phyloP scores from a whole-genome alignment of 2,329 filamentous ascomycete species.

The Calonectria hawksworthii region DNA sequence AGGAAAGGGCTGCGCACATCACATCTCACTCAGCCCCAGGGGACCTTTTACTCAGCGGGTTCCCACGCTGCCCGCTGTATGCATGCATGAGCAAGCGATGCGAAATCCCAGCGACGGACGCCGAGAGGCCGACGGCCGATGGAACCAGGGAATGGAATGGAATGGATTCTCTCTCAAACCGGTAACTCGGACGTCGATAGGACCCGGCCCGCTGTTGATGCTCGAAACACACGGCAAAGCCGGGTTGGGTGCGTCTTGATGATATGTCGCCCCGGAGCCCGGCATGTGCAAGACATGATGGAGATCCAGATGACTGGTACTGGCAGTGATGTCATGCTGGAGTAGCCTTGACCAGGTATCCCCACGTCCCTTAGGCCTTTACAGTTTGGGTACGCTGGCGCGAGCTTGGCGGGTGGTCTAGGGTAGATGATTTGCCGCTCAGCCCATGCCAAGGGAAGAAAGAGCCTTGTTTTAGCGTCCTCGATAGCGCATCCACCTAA shows the following conservation, averaged over 20 bases:
- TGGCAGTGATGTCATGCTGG: conserved; percentile 4
- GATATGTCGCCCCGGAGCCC: not conserved
- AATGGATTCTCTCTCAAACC: not conserved
- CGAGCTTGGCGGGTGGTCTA: not conserved
- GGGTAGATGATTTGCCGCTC: not conserved
- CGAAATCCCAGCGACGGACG: not conserved
- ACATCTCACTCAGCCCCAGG: conserved; percentile 27
- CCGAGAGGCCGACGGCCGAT: not conserved
- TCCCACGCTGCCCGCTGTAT: conserved; percentile 1
- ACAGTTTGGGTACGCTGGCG: not conserved
- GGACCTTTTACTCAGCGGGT: conserved; percentile 21
- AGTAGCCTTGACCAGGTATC: not conserved
- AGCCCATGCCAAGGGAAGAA: not conserved
- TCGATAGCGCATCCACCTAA: conserved; percentile 11
- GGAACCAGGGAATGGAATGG: not conserved
- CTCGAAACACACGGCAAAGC: not conserved
- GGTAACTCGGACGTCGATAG: not conserved
- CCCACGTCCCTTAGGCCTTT: not conserved
- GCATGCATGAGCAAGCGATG: conserved; percentile 7
- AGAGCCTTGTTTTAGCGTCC: not conserved
- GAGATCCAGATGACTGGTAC: conserved; percentile 3
- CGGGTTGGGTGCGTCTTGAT: not conserved
- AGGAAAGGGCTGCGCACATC: not conserved
- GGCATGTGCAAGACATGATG: conserved; percentile 9
- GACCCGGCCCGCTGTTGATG: not conserved